A percentile compares a stretch with the other conserved stretches of the same genome.
phyloP scores from a whole-genome alignment of 108 stramenopile genomes.

The Nitzschia palea region DNA sequence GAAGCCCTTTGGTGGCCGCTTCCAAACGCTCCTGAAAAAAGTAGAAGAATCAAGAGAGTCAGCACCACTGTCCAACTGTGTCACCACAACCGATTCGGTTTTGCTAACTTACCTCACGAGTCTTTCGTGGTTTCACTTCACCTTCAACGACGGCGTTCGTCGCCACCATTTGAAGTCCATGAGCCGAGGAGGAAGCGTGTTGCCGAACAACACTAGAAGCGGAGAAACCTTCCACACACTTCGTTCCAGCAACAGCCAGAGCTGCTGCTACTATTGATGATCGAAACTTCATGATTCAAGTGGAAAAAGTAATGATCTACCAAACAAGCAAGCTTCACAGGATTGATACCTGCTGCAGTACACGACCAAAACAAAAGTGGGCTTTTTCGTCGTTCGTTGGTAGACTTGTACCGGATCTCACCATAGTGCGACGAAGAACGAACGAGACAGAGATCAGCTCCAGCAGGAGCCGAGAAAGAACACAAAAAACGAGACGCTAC shows the following conservation, averaged over 20 bases:
- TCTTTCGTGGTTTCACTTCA: slow-evolving; percentile 29
- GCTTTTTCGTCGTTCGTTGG: too few relatives aligned
- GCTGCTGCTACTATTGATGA: slow-evolving; percentile 18
- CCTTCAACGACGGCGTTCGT: slow-evolving; percentile 9
- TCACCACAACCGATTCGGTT: background rate
- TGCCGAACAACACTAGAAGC: too few relatives aligned
- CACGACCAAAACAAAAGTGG: too few relatives aligned
- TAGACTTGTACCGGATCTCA: too few relatives aligned
- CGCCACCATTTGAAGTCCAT: slow-evolving; percentile 4
- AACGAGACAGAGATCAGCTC: too few relatives aligned
- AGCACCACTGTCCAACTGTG: background rate
- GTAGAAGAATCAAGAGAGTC: background rate
- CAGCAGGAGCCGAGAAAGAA: too few relatives aligned
- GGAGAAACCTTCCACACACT: slow-evolving; percentile 1
- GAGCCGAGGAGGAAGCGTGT: background rate
- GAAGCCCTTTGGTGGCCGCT: slow-evolving; percentile 87
- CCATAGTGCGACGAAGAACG: too few relatives aligned
- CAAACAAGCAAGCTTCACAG: background rate
- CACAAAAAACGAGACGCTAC: too few relatives aligned
- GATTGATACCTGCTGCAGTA: background rate
- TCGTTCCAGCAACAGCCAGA: slow-evolving; percentile 14
- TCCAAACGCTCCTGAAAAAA: slow-evolving; percentile 79
- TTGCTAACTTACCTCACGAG: slow-evolving; percentile 43
- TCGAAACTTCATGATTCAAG: slow-evolving; percentile 29
- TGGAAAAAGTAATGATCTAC: background rate